Conservation (phyloP, 2,329 filamentous ascomycete genomes). For the Alternaria ventricosa region DNA sequence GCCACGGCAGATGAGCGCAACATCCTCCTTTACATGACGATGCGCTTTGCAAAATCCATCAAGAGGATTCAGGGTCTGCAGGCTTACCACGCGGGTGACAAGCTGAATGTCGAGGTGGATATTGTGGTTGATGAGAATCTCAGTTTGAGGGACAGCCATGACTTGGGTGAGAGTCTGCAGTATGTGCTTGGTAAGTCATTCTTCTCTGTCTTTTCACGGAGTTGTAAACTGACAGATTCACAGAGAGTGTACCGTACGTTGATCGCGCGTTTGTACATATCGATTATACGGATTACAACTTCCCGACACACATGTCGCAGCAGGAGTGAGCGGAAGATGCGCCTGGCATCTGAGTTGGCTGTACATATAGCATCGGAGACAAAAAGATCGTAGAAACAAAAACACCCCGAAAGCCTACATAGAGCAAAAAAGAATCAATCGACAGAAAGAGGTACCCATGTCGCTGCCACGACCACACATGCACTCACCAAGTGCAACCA, state of each 20-base stretch:
- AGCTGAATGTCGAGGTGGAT: conserved; percentile 83
- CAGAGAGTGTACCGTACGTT: conserved; percentile 77
- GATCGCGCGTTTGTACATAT: conserved; percentile 61
- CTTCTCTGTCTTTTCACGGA: background rate
- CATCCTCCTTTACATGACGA: conserved; percentile 85
- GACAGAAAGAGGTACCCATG: background rate
- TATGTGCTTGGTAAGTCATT: conserved; percentile 70
- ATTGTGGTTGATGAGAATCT: conserved; percentile 81
- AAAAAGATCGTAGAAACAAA: background rate
- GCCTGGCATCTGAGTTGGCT: background rate
- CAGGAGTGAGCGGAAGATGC: conserved; percentile 40
- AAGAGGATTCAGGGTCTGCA: conserved; percentile 83
- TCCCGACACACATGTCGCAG: conserved; percentile 60
- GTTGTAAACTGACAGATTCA: conserved; percentile 8
- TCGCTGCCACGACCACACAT: background rate
- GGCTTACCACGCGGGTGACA: conserved; percentile 85
- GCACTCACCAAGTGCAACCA: background rate
- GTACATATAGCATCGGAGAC: background rate
- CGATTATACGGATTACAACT: conserved; percentile 59
- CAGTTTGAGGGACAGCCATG: conserved; percentile 79
- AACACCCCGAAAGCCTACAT: background rate
- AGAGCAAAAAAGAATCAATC: background rate
- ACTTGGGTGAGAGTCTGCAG: conserved; percentile 77
- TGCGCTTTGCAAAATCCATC: conserved; percentile 90
- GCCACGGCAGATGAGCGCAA: conserved; percentile 83